Evolutionary conservation across 495 filamentous ascomycete genomes (phyloP).

Genomic region (Poronia punctata): DNA sequence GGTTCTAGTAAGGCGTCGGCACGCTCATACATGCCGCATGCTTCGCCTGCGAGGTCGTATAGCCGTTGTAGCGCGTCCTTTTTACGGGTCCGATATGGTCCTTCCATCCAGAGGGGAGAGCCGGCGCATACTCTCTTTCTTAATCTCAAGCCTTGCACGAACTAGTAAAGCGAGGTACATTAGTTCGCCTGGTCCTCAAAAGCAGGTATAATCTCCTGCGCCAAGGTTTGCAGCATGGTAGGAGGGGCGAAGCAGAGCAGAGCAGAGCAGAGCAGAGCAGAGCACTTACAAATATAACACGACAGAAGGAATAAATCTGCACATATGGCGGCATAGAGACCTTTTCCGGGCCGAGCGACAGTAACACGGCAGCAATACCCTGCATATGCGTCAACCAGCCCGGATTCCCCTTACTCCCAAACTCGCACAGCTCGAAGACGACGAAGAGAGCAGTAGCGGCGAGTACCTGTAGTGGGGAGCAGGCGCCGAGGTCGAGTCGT

Average conservation of each 20-base stretch:
- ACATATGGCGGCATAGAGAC: slow-evolving; percentile 6
- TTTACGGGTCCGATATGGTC: slow-evolving; percentile 1
- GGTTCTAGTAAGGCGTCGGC: slow-evolving; percentile 1
- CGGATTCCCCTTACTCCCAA: slow-evolving; percentile 3
- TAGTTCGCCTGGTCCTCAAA: too few species aligned
- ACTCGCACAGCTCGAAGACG: slow-evolving; percentile 8
- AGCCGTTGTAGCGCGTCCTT: slow-evolving; percentile 5
- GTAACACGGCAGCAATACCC: slow-evolving; percentile 5
- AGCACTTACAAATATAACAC: slow-evolving; percentile 6
- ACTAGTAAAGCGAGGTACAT: slow-evolving; percentile 2
- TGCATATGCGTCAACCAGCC: slow-evolving; percentile 8
- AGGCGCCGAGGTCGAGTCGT: not conserved
- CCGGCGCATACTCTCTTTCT: slow-evolving; percentile 5
- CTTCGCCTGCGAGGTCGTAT: slow-evolving; percentile 3
- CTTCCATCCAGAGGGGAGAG: slow-evolving; percentile 2
- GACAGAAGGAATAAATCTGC: slow-evolving; percentile 4
- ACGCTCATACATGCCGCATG: not conserved
- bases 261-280: too few species aligned
- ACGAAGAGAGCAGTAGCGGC: slow-evolving; percentile 3
- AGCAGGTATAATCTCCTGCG: too few species aligned
- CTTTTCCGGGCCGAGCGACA: slow-evolving; percentile 4
- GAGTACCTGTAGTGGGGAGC: slow-evolving; percentile 4
- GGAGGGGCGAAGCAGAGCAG: too few species aligned
- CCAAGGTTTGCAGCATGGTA: too few species aligned
- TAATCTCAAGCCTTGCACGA: slow-evolving; percentile 1